phyloP scores from a whole-genome alignment of 768 basidiomycete genomes.

The Boletus sp. region DNA sequence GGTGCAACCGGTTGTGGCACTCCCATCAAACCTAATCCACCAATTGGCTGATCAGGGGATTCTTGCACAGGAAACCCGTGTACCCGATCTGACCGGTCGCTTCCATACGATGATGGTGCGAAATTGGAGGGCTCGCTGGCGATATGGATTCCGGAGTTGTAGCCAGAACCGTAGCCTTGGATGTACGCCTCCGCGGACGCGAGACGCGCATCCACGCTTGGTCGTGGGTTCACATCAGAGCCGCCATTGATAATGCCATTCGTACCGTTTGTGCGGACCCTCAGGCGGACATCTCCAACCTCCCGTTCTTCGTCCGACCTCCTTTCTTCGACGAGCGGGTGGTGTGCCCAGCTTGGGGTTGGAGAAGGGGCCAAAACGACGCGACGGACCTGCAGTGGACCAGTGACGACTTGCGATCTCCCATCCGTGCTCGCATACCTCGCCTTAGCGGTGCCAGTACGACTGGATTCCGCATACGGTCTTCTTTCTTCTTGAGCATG shows the following conservation, averaged over 20 bases:
- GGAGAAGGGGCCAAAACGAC: conserved; percentile 24
- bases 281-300: neutral
- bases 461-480: conserved; percentile 10
- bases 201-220: conserved; percentile 14
- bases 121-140: conserved; percentile 14
- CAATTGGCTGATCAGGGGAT: conserved; percentile 25
- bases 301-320: conserved; percentile 32
- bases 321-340: conserved; percentile 28
- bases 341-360: conserved; percentile 30
- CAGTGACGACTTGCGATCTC: conserved; percentile 32
- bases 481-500: conserved; percentile 16
- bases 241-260: conserved; percentile 1
- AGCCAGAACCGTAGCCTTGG: conserved; percentile 36
- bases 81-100: conserved; percentile 16
- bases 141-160: conserved; percentile 27
- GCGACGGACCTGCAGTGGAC: conserved; percentile 32
- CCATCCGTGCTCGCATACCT: conserved; percentile 11
- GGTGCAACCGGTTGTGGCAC: conserved; percentile 19
- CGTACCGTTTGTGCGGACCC: conserved; percentile 8
- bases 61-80: conserved; percentile 28
- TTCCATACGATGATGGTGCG: conserved; percentile 20
- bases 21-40: conserved; percentile 27
- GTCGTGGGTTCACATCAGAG: conserved; percentile 2
- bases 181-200: conserved; percentile 37
- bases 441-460: conserved; percentile 1